These are phyloP conservation scores for Candida berthetii DNA, from an alignment of 805 yeast genomes.

Conservation along the genomic window DNA sequence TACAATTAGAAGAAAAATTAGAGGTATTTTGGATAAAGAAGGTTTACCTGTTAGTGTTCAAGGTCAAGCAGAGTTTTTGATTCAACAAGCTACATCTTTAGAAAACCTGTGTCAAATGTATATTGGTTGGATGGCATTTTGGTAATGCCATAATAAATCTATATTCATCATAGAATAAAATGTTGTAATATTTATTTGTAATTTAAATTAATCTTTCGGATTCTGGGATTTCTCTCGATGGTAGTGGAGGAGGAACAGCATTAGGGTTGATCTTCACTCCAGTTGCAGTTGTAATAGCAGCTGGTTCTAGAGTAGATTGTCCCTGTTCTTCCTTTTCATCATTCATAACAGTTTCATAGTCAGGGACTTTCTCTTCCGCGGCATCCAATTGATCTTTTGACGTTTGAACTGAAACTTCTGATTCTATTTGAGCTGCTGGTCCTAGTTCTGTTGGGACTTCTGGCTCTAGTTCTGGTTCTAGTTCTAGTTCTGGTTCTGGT, in stretches of 20 bases:
- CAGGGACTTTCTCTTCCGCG: too few species aligned
- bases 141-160: constrained; percentile 24
- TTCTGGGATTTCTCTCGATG: constrained; percentile 4
- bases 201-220: too few species aligned
- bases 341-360: too few species aligned
- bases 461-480: not conserved
- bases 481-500: not conserved
- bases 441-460: not conserved
- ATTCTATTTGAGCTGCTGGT: too few species aligned
- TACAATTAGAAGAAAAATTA: constrained; percentile 68
- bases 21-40: constrained; percentile 78
- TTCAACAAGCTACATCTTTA: constrained; percentile 71
- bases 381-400: too few species aligned
- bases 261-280: not conserved
- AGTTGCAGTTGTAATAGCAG: not conserved
- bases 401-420: too few species aligned
- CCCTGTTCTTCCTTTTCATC: too few species aligned
- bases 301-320: not conserved
- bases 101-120: constrained; percentile 81
- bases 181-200: too few species aligned
- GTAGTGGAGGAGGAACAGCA: constrained; percentile 6
- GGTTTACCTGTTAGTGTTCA: constrained; percentile 84
- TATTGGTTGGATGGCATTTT: constrained; percentile 86
- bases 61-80: constrained; percentile 88
- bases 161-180: not conserved